Conservation (phyloP, 83 land plant genomes). For the Larix sibirica region DNA sequence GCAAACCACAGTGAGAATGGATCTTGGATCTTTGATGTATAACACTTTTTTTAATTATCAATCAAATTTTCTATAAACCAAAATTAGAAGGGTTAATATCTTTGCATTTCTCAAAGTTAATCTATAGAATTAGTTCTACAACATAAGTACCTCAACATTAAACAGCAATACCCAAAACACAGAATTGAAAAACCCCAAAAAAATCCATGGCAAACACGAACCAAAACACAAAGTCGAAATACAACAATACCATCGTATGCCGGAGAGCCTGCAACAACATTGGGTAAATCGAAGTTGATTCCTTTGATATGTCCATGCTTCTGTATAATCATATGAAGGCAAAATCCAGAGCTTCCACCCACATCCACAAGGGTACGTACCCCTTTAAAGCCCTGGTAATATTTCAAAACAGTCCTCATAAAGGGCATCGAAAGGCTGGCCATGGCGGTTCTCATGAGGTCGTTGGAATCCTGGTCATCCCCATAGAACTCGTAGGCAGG, state of each 20-base stretch:
- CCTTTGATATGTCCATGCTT: slow-evolving; percentile 25
- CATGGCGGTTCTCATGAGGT: slow-evolving; percentile 60
- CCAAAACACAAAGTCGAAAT: neutral
- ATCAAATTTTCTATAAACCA: too few species aligned
- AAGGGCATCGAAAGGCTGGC: slow-evolving; percentile 50
- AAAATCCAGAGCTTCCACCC: slow-evolving; percentile 63
- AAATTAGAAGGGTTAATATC: too few species aligned
- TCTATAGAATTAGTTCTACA: too few species aligned
- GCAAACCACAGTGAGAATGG: too few species aligned
- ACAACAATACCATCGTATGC: slow-evolving; percentile 24
- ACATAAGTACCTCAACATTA: too few species aligned
- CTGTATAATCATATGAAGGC: slow-evolving; percentile 46
- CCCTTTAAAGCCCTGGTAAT: slow-evolving; percentile 49
- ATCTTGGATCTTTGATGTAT: too few species aligned
- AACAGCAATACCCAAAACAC: too few species aligned
- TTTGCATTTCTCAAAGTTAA: too few species aligned
- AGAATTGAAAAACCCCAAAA: too few species aligned
- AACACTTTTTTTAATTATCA: too few species aligned
- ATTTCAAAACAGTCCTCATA: slow-evolving; percentile 50
- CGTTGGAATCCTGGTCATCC: slow-evolving; percentile 40
- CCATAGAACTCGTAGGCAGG: slow-evolving; percentile 52
- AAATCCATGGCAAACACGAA: too few species aligned
- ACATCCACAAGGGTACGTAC: slow-evolving; percentile 47
- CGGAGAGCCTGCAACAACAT: slow-evolving; percentile 57
- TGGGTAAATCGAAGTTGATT: slow-evolving; percentile 64